Percentiles rank a stretch among this genome's conserved stretches.
Conservation (phyloP, 1,139 yeast species). For the Wickerhamiella pararugosa region DNA sequence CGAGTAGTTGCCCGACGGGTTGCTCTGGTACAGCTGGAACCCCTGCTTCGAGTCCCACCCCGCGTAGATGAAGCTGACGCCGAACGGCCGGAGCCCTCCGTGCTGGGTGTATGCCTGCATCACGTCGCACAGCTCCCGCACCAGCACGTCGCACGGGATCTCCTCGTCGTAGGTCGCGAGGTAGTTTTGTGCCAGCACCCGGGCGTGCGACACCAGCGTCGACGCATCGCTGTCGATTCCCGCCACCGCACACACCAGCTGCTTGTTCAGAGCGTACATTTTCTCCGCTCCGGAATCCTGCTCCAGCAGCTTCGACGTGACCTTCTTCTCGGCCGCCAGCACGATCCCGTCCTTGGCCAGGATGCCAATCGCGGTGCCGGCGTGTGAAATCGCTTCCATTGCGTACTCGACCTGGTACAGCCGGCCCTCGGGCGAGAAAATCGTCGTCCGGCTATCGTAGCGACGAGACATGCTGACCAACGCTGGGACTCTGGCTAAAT, state of each 20-base stretch:
- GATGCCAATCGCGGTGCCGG: constrained; percentile 95
- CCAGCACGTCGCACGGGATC: constrained; percentile 81
- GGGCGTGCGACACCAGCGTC: constrained; percentile 76
- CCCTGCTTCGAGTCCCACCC: constrained; percentile 87
- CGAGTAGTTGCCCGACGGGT: constrained; percentile 93
- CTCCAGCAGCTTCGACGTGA: constrained; percentile 79
- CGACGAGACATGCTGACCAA: constrained; percentile 31
- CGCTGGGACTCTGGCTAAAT: no score
- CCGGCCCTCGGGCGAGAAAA: constrained; percentile 97
- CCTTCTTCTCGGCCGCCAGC: constrained; percentile 90
- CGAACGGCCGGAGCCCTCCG: constrained; percentile 97
- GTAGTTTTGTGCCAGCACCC: constrained; percentile 72
- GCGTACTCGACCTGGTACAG: constrained; percentile 95
- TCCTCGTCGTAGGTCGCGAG: constrained; percentile 77
- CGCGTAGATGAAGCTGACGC: constrained; percentile 90
- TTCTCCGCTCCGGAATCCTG: constrained; percentile 91
- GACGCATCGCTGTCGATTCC: constrained; percentile 98
- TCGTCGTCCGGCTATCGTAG: constrained; percentile 95
- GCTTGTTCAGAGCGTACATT: constrained; percentile 68
- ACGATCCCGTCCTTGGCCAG: constrained; percentile 89
- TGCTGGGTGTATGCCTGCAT: constrained; percentile 98
- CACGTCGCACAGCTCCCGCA: constrained; percentile 77
- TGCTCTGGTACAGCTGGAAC: constrained; percentile 85
- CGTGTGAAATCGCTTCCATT: constrained; percentile 91
- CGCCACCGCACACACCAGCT: constrained; percentile 88